Base-by-base conservation (phyloP, 495 filamentous ascomycete species). In the Hyaloscypha variabilis region DNA sequence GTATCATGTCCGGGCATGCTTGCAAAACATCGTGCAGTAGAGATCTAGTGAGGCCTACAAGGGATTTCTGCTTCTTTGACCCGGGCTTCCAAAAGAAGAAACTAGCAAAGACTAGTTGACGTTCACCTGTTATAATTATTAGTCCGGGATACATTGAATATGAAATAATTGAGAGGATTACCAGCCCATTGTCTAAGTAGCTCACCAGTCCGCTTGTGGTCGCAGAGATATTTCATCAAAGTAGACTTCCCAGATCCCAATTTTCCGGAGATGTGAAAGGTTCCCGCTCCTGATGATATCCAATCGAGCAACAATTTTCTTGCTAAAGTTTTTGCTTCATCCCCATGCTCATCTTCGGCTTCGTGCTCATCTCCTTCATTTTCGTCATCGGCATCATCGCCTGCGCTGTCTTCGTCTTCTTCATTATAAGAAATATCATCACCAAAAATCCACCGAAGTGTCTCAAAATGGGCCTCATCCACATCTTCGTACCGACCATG, bases 1-100 rank as follows among this genome's bases (percentile, higher is more conserved):
- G 52, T 26, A 58, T 64, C n/a, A 64, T 26, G 4, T 56, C 30
- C 11, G 62, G 62, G 30, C 61, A 70, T 23, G 68, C 60, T 19
- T 65, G 63, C n/a, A 78, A 63, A 4, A 77, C 71, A 55, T 82
- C 71, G 39, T 70, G 78, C 8, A 84, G 66, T 1, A 85, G 68
- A 8, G 77, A 72, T 19, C 72, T 73, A 1, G 81, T 62, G 5
- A 85, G 71, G 2, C 82, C 83, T 26, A 73, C 64, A 21, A 77
- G 69, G 1, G 79, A 81, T 60, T 77, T 79, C 62, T 82, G 76
- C 24, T 79, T 29, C 2, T 29, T 34, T 0, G 58, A 71, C 0
- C 80, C 80, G 1, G 76, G 34, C 42, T 65, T 73, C 77, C 79
- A 85, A 66, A 83, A 84, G 68, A 82, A 86, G 67, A 82, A 83